Percentiles rank a stretch among this genome's conserved stretches.
These are phyloP conservation scores for Penstemon barbatus DNA, from an alignment of 257 asterid genomes.

Conservation along the genomic window DNA sequence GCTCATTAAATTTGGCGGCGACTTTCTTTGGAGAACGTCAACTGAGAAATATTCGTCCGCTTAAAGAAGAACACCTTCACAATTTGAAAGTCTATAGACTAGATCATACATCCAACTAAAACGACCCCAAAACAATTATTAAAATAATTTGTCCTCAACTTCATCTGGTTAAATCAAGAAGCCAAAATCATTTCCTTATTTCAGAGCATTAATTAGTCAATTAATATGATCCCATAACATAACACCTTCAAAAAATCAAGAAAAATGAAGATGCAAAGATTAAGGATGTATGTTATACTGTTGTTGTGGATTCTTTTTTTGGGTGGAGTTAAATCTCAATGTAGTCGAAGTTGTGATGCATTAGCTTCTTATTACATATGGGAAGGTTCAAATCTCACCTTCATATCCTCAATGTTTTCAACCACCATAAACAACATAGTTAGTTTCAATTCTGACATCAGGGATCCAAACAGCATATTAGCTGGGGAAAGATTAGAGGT, in stretches of 20 bases:
- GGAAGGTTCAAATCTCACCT: conserved; percentile 49
- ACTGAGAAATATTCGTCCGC: too few species aligned
- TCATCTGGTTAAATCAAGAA: neutral
- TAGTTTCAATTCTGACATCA: conserved; percentile 53
- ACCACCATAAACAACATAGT: conserved; percentile 43
- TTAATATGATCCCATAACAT: too few species aligned
- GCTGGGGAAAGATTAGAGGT: conserved; percentile 46
- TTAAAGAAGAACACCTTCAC: neutral
- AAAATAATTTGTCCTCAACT: conserved; percentile 2
- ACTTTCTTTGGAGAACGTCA: too few species aligned
- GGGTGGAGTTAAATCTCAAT: conserved; percentile 42
- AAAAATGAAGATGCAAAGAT: conserved; percentile 29
- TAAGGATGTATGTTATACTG: conserved; percentile 7
- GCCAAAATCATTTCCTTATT: neutral
- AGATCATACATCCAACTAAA: conserved; percentile 25
- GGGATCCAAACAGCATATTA: conserved; percentile 35
- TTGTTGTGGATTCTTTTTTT: conserved; percentile 23
- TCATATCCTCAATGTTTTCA: conserved; percentile 44
- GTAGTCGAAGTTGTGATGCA: conserved; percentile 46
- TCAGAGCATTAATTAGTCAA: too few species aligned
- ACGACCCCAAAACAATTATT: neutral
- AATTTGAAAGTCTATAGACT: neutral
- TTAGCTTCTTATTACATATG: conserved; percentile 66
- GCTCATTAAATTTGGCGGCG: too few species aligned
- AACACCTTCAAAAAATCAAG: neutral